phyloP scores from a whole-genome alignment of 305 asterid species.

The Fraxinus floribunda region DNA sequence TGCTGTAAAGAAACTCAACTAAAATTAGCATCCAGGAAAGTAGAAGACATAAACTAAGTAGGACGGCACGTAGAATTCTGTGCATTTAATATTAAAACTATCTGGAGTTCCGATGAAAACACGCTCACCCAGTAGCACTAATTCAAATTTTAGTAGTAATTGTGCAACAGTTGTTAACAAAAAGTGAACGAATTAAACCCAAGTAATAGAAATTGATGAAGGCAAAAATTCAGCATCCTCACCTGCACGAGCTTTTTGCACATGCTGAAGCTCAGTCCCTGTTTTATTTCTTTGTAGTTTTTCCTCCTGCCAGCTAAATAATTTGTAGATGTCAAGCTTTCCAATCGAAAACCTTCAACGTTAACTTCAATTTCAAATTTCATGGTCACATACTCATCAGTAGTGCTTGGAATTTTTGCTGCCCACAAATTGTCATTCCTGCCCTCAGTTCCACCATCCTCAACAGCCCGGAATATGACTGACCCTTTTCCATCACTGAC shows the following conservation, averaged over 20 bases:
- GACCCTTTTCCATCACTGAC: conserved; percentile 54
- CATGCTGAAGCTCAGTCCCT: conserved; percentile 69
- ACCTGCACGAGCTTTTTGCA: conserved; percentile 93
- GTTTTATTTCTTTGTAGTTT: not conserved
- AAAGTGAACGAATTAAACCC: not conserved
- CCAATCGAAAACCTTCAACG: conserved; percentile 32
- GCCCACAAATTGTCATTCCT: conserved; percentile 60
- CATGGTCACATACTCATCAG: conserved; percentile 49
- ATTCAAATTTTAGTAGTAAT: not conserved
- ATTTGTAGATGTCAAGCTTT: conserved; percentile 27
- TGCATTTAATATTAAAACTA: not conserved
- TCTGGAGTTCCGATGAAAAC: not conserved
- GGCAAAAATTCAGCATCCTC: not conserved
- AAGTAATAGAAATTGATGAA: not conserved
- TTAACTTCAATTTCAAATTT: conserved; percentile 59
- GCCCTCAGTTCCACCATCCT: conserved; percentile 52
- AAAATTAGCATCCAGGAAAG: not conserved
- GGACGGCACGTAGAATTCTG: not conserved
- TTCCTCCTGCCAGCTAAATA: conserved; percentile 52
- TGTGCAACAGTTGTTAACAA: not conserved
- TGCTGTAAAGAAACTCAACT: not conserved
- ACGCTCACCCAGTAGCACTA: not conserved
- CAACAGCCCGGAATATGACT: conserved; percentile 49
- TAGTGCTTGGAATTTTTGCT: conserved; percentile 53
- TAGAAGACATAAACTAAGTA: not conserved